Conservation (phyloP, 108 stramenopile species). For the Hondaea fermentalgiana region DNA sequence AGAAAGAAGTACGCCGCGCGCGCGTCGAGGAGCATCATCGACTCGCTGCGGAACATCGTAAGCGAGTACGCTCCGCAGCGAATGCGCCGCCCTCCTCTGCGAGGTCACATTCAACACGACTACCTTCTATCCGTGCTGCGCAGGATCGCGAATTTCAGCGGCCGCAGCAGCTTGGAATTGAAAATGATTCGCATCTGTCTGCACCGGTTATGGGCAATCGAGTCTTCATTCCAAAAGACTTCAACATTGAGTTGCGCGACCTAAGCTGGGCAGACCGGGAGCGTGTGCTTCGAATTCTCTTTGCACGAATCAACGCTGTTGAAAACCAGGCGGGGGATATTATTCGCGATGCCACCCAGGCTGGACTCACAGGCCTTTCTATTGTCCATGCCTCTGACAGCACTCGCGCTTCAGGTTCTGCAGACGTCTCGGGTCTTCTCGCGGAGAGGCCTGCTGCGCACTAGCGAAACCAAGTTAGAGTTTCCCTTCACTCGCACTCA, state of each 20-base stretch:
- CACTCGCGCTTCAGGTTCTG: background rate
- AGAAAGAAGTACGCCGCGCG: slow-evolving; percentile 21
- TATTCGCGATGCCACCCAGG: background rate
- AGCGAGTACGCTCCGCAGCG: background rate
- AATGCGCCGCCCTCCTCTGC: background rate
- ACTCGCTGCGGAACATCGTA: background rate
- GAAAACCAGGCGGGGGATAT: slow-evolving; percentile 7
- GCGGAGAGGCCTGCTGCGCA: too few relatives aligned
- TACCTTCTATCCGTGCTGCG: slow-evolving; percentile 16
- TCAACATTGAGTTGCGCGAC: slow-evolving; percentile 29
- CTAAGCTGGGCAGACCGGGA: slow-evolving; percentile 50
- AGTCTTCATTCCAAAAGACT: background rate
- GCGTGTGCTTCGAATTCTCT: slow-evolving; percentile 49
- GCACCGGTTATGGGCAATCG: background rate
- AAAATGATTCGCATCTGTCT: background rate
- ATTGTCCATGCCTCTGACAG: background rate
- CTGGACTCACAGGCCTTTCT: background rate
- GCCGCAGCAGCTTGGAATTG: background rate
- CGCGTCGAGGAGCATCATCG: background rate
- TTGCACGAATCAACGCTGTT: slow-evolving; percentile 54
- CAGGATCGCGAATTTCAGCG: background rate
- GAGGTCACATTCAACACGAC: slow-evolving; percentile 23
- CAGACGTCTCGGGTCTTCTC: background rate
- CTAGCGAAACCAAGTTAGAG: too few relatives aligned
- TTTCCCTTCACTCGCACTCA: too few relatives aligned